Evolutionary conservation across 805 yeast genomes (phyloP).

Genomic region (Lachancea mirantina): DNA sequence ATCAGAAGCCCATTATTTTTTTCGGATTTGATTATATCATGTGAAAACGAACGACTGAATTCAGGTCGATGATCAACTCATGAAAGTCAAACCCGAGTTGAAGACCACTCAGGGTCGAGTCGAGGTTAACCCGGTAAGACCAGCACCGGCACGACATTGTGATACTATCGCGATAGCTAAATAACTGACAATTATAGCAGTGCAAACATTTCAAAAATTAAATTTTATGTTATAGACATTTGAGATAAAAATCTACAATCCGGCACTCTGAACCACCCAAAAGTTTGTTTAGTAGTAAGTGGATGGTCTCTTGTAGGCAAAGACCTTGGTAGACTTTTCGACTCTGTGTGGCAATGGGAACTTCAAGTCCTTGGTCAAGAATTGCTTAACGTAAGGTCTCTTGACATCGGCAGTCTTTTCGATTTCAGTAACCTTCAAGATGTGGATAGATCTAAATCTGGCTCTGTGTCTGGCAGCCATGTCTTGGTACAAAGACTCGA

Average conservation of each 20-base stretch:
- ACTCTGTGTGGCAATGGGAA: conserved; percentile 99
- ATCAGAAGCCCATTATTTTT: too few species aligned
- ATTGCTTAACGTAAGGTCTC: conserved; percentile 99
- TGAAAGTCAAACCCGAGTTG: too few species aligned
- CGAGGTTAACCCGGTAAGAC: too few species aligned
- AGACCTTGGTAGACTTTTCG: conserved; percentile 81
- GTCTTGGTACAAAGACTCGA: conserved; percentile 97
- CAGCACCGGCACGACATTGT: too few species aligned
- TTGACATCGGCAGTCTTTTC: conserved; percentile 96
- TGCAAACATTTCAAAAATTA: conserved; percentile 9
- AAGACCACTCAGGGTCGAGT: too few species aligned
- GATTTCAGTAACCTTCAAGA: conserved; percentile 98
- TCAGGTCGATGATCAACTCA: too few species aligned
- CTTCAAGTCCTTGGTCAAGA: conserved; percentile 88
- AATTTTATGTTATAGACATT: too few species aligned
- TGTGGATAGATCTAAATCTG: conserved; percentile 99
- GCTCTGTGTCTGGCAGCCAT: conserved; percentile 99
- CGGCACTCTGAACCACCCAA: not conserved
- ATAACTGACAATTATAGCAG: too few species aligned
- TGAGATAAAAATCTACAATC: too few species aligned
- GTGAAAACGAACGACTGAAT: too few species aligned
- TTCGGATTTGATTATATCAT: too few species aligned
- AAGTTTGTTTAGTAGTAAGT: conserved; percentile 76
- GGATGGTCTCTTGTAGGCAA: conserved; percentile 89
- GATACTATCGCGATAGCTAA: too few species aligned